These are phyloP conservation scores for Blastocystis sp. DNA, from an alignment of 352 stramenopile species.

Conservation along the genomic window DNA sequence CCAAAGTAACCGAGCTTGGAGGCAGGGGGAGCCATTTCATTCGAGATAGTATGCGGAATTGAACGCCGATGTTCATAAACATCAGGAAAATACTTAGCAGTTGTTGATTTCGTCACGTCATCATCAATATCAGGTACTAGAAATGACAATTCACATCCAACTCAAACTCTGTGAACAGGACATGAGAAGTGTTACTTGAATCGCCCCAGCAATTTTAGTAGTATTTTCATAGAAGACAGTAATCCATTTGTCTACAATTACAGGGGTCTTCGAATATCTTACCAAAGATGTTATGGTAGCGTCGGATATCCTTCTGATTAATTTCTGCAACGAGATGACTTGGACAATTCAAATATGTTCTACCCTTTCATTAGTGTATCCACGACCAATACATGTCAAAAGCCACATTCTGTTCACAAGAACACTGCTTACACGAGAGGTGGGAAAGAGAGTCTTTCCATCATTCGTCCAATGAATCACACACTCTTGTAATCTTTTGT, in stretches of 20 bases:
- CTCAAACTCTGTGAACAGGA: neutral
- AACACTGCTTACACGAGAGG: neutral
- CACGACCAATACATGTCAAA: neutral
- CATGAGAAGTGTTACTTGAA: neutral
- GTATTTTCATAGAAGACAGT: neutral
- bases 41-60: neutral
- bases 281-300: neutral
- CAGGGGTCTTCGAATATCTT: neutral
- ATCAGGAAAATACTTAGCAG: neutral
- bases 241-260: constrained; percentile 4
- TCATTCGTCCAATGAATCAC: neutral
- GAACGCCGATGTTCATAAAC: neutral
- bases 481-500: neutral
- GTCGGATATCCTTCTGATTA: neutral
- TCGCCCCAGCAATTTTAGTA: neutral
- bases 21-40: neutral
- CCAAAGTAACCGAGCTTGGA: neutral
- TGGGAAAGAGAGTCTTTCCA: neutral
- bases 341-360: neutral
- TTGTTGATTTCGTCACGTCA: neutral
- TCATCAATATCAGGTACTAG: neutral
- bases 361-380: neutral
- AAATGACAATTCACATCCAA: neutral
- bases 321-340: neutral
- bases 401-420: neutral